Evolutionary conservation across 2,329 filamentous ascomycete species (phyloP).

Genomic region (Claviceps sp.): DNA sequence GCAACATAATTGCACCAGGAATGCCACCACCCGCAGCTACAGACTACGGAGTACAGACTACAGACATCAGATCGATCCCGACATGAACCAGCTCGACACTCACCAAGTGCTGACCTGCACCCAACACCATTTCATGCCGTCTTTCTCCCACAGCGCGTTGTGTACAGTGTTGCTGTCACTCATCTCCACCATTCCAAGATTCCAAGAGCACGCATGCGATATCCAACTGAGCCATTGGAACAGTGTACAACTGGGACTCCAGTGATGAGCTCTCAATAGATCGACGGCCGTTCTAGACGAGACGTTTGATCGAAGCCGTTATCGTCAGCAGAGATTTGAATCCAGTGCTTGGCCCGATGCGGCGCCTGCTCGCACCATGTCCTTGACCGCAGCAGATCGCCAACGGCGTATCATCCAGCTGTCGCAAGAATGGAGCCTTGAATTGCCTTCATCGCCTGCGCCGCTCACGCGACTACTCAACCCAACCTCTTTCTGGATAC

Average conservation of each 20-base stretch:
- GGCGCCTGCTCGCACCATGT: conserved; percentile 12
- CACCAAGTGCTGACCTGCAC: neutral
- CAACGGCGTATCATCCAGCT: conserved; percentile 35
- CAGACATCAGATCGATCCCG: neutral
- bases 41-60: too few species aligned
- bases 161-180: neutral
- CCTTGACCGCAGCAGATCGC: conserved; percentile 23
- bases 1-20: too few species aligned
- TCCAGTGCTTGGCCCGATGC: neutral
- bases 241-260: neutral
- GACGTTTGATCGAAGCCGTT: neutral
- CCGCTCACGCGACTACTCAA: conserved; percentile 29
- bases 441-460: conserved; percentile 24
- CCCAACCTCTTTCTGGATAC: conserved; percentile 28
- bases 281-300: neutral
- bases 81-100: neutral
- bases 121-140: neutral
- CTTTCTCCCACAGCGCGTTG: neutral
- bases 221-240: neutral
- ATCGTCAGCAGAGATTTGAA: neutral
- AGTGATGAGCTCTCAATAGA: neutral
- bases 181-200: neutral
- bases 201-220: neutral
- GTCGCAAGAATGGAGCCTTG: conserved; percentile 36
- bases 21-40: too few species aligned